A percentile compares a stretch with the other conserved stretches of the same genome.
phyloP scores from a whole-genome alignment of 2,329 filamentous ascomycete species.

The Drechmeria coniospora region DNA sequence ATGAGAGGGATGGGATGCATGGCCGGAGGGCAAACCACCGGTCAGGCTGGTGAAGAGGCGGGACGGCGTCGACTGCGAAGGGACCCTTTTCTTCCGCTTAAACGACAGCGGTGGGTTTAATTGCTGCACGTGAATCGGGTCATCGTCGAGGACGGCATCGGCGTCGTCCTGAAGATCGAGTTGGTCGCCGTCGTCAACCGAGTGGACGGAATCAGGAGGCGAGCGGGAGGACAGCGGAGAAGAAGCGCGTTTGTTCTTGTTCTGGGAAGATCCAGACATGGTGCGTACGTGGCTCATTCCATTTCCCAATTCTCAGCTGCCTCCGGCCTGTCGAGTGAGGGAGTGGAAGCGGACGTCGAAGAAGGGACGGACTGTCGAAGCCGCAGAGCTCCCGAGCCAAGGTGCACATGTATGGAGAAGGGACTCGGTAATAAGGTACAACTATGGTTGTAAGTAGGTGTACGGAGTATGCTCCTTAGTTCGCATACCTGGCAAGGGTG shows the following conservation, averaged over 20 bases:
- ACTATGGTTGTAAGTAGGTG: no score
- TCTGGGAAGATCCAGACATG: constrained; percentile 23
- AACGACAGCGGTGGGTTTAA: constrained; percentile 46
- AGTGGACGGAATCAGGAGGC: constrained; percentile 10
- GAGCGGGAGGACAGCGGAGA: constrained; percentile 19
- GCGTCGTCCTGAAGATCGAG: constrained; percentile 21
- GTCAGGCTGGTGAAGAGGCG: constrained; percentile 34
- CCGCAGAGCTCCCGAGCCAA: background rate
- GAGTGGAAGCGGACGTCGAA: background rate
- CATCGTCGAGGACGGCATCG: constrained; percentile 31
- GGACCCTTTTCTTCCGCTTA: constrained; percentile 50
- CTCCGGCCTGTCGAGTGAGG: background rate
- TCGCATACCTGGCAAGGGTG: no score
- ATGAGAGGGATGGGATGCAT: constrained; percentile 1
- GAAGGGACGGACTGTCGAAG: background rate
- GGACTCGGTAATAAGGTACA: no score
- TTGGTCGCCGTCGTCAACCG: constrained; percentile 29
- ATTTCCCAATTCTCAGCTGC: constrained; percentile 16
- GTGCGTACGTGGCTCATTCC: constrained; percentile 23
- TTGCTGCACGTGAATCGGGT: constrained; percentile 37
- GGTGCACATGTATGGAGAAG: no score
- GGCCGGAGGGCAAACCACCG: constrained; percentile 9
- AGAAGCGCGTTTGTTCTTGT: constrained; percentile 16
- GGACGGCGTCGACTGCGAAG: constrained; percentile 27
- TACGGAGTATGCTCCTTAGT: no score